These are phyloP conservation scores for Cryptosporidium viatorum DNA, from an alignment of 169 alveolate species.

Conservation along the genomic window DNA sequence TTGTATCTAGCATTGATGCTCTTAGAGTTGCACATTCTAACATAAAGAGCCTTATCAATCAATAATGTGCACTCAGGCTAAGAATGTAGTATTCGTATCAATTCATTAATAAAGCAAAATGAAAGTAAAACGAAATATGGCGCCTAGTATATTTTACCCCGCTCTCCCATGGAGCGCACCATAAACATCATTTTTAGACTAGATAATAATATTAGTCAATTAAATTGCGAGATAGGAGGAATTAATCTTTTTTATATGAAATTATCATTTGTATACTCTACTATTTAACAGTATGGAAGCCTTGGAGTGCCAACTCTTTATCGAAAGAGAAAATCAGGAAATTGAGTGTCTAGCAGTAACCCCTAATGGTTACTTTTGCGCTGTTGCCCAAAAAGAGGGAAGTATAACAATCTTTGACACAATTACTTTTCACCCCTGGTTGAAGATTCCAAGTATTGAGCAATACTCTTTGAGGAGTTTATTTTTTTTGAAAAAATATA, in stretches of 20 bases:
- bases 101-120: not conserved
- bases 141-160: conserved; percentile 7
- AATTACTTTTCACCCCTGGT: conserved; percentile 62
- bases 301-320: conserved; percentile 44
- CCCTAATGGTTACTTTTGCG: conserved; percentile 69
- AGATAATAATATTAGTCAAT: not conserved
- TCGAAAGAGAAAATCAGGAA: conserved; percentile 21
- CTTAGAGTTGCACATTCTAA: conserved; percentile 47
- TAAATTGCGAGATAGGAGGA: conserved; percentile 18
- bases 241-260: not conserved
- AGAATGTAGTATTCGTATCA: not conserved
- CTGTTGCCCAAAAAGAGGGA: conserved; percentile 48
- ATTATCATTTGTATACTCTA: not conserved
- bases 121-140: not conserved
- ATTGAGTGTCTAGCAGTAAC: conserved; percentile 59
- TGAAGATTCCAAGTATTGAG: conserved; percentile 12
- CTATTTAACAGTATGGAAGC: conserved; percentile 15
- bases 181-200: conserved; percentile 67
- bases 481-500: conserved; percentile 18
- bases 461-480: conserved; percentile 30
- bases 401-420: conserved; percentile 51
- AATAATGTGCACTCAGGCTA: not conserved
- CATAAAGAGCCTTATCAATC: conserved; percentile 11
- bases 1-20: conserved; percentile 38
- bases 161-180: conserved; percentile 49